Evolutionary conservation across 2,329 filamentous ascomycete genomes (phyloP).

Genomic region (Coleophoma eucalyptorum): DNA sequence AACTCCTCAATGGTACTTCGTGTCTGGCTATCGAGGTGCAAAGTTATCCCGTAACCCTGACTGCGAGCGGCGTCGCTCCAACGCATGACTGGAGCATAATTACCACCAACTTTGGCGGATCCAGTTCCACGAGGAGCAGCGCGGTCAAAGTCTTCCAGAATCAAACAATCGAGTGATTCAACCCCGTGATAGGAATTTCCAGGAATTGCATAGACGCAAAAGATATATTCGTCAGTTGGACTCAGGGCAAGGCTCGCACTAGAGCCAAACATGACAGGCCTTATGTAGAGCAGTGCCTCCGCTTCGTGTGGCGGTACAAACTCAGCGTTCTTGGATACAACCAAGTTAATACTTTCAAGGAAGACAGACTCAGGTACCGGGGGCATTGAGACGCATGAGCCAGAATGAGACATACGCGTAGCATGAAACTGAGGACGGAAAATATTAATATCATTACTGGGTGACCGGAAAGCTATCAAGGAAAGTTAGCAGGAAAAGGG

Average conservation of each 20-base stretch:
- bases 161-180: constrained; percentile 58
- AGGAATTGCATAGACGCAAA: constrained; percentile 59
- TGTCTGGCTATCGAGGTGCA: constrained; percentile 65
- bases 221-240: constrained; percentile 63
- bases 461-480: constrained; percentile 46
- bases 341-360: constrained; percentile 52
- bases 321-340: constrained; percentile 61
- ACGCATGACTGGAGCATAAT: constrained; percentile 64
- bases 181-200: constrained; percentile 64
- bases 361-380: constrained; percentile 56
- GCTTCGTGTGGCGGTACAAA: constrained; percentile 62
- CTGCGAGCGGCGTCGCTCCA: constrained; percentile 57
- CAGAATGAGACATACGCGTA: constrained; percentile 57
- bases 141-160: constrained; percentile 67
- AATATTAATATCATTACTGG: constrained; percentile 54
- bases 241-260: constrained; percentile 59
- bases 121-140: constrained; percentile 64
- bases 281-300: constrained; percentile 63
- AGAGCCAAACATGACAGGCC: constrained; percentile 61
- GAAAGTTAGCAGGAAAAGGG: not conserved
- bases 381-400: constrained; percentile 60
- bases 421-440: constrained; percentile 64
- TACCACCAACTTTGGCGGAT: constrained; percentile 64
- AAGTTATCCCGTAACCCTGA: constrained; percentile 61
- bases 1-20: constrained; percentile 65